These are phyloP conservation scores for Plasmodium malariae DNA, from an alignment of 169 alveolate genomes.

Conservation along the genomic window DNA sequence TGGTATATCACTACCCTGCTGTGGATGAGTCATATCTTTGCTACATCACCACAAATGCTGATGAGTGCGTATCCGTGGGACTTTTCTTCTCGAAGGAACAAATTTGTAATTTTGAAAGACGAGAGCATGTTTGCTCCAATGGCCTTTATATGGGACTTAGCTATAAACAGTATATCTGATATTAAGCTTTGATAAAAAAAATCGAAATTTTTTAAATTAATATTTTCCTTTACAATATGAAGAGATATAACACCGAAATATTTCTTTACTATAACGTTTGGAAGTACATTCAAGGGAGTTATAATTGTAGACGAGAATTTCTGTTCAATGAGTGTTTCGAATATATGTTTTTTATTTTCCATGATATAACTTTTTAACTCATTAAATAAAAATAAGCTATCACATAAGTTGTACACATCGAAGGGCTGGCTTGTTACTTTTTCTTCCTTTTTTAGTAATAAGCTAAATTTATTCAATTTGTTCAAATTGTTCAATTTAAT, in stretches of 20 bases:
- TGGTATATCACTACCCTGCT: too few relatives aligned
- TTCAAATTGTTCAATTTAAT: too few relatives aligned
- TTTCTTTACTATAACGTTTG: slow-evolving; percentile 68
- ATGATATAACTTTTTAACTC: slow-evolving; percentile 54
- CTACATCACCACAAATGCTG: slow-evolving; percentile 78
- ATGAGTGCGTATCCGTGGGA: slow-evolving; percentile 77
- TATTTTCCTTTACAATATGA: slow-evolving; percentile 62
- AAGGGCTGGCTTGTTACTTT: neutral
- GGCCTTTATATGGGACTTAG: slow-evolving; percentile 68
- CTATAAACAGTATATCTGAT: slow-evolving; percentile 60
- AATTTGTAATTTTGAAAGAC: slow-evolving; percentile 61
- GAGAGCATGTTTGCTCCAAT: slow-evolving; percentile 75
- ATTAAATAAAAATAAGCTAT: slow-evolving; percentile 37
- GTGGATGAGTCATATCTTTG: slow-evolving; percentile 18
- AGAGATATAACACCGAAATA: slow-evolving; percentile 72
- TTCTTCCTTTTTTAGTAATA: slow-evolving; percentile 40
- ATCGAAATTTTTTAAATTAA: slow-evolving; percentile 56
- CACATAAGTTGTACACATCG: slow-evolving; percentile 18
- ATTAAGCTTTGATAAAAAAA: slow-evolving; percentile 71
- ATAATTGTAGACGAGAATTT: slow-evolving; percentile 60
- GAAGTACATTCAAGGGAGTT: slow-evolving; percentile 63
- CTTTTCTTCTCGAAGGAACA: slow-evolving; percentile 69
- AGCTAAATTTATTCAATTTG: slow-evolving; percentile 17
- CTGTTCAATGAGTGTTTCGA: slow-evolving; percentile 24
- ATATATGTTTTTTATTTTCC: slow-evolving; percentile 43